Conservation (phyloP, 305 asterid species). For the Fraxinus sp. region DNA sequence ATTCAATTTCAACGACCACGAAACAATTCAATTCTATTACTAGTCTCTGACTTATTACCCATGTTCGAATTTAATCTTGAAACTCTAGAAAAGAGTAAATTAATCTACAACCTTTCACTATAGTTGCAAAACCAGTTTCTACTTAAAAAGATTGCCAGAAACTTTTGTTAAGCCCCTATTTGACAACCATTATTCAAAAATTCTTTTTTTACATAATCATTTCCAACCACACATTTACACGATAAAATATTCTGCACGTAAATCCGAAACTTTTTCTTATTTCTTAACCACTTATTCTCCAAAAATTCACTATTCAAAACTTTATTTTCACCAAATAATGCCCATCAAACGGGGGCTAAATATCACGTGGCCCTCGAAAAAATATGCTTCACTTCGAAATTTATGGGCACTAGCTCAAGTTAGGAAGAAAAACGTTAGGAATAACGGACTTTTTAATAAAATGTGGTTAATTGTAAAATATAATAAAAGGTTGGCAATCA, state of each 20-base stretch:
- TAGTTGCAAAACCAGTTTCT: neutral
- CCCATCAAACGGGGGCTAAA: too few species aligned
- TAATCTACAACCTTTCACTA: neutral
- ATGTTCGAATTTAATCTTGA: neutral
- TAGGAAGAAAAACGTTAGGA: neutral
- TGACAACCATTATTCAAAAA: too few species aligned
- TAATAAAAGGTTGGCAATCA: neutral
- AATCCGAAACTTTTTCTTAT: too few species aligned
- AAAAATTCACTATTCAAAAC: too few species aligned
- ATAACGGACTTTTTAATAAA: neutral
- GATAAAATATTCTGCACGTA: too few species aligned
- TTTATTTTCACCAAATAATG: too few species aligned
- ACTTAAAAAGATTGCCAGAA: neutral
- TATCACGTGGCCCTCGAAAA: neutral
- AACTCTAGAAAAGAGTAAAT: neutral
- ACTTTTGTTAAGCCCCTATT: neutral
- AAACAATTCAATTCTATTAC: neutral
- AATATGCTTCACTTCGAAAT: neutral
- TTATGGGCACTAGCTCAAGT: neutral
- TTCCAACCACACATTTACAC: too few species aligned
- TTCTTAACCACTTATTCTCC: too few species aligned
- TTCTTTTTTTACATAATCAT: too few species aligned
- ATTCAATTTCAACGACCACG: neutral
- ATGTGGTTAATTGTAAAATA: neutral
- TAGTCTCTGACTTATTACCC: neutral